Evolutionary conservation across 306 rosid genomes (phyloP).

Genomic region (Sindora glabra): DNA sequence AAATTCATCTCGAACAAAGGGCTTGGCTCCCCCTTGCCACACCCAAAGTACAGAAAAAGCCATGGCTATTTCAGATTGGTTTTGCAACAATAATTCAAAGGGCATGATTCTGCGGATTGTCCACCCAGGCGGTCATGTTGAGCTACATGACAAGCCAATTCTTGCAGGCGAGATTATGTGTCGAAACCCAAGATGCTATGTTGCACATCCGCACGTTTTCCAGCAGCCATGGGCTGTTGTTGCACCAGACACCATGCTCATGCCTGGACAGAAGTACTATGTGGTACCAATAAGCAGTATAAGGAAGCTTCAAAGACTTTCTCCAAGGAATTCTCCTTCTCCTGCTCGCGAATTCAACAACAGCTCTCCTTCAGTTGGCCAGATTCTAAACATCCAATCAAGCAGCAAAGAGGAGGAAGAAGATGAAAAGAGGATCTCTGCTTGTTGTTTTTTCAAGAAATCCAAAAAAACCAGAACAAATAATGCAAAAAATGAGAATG

Average conservation of each 20-base stretch:
- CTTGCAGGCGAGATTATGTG: slow-evolving; percentile 49
- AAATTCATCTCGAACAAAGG: too few species aligned
- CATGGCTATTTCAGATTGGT: slow-evolving; percentile 45
- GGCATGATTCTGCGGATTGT: slow-evolving; percentile 41
- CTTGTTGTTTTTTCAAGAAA: slow-evolving; percentile 19
- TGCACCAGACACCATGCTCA: slow-evolving; percentile 49
- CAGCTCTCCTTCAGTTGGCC: too few species aligned
- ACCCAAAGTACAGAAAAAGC: background rate
- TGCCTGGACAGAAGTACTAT: slow-evolving; percentile 53
- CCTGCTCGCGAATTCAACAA: slow-evolving; percentile 9
- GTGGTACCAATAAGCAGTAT: slow-evolving; percentile 50
- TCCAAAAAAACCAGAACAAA: too few species aligned
- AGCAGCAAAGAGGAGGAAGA: slow-evolving; percentile 22
- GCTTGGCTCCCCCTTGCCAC: too few species aligned
- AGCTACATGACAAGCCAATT: slow-evolving; percentile 51
- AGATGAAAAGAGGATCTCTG: slow-evolving; percentile 15
- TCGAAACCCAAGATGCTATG: too few species aligned
- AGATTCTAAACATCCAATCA: slow-evolving; percentile 2
- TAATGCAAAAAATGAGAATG: too few species aligned
- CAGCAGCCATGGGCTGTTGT: slow-evolving; percentile 71
- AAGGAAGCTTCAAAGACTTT: slow-evolving; percentile 46
- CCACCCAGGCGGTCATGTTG: slow-evolving; percentile 53
- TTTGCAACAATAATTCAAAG: slow-evolving; percentile 33
- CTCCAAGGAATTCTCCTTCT: slow-evolving; percentile 34
- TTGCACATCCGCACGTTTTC: slow-evolving; percentile 50